A percentile compares a stretch with the other conserved stretches of the same genome.
Conservation (phyloP, 495 filamentous ascomycete genomes). For the Daldinia caldariorum region DNA sequence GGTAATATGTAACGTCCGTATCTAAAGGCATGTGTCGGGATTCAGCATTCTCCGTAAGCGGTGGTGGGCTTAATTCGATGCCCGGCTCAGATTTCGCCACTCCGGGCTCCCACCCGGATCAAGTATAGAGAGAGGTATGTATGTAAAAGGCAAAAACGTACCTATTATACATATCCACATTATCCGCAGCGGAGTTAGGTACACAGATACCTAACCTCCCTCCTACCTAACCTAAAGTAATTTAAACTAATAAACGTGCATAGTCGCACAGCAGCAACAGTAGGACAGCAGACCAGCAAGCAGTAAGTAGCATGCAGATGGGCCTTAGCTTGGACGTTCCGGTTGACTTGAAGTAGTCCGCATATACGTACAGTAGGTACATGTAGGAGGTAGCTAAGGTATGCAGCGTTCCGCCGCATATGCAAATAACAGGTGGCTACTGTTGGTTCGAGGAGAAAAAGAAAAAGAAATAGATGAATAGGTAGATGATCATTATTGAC, state of each 20-base stretch:
- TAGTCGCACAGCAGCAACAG: no score
- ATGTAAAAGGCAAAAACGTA: no score
- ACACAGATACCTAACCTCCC: no score
- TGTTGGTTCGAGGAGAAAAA: conserved; percentile 7
- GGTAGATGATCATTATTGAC: conserved; percentile 27
- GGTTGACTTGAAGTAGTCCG: no score
- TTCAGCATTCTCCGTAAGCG: conserved; percentile 21
- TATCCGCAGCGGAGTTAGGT: not conserved
- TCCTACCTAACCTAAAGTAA: no score
- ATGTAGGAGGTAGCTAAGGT: no score
- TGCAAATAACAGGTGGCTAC: conserved; percentile 20
- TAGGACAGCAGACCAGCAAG: not conserved
- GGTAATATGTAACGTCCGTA: conserved; percentile 11
- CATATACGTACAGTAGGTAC: not conserved
- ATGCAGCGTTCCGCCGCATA: conserved; percentile 22
- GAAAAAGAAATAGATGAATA: no score
- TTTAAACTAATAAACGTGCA: no score
- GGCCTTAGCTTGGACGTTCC: no score
- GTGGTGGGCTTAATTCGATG: conserved; percentile 33
- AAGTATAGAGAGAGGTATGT: no score
- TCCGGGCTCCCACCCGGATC: conserved; percentile 15
- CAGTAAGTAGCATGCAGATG: no score
- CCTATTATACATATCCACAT: no score
- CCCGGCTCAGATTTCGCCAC: conserved; percentile 32
- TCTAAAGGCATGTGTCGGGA: not conserved